Base-by-base conservation (phyloP, 441 rosid species). In the Gossypium trilobum region DNA sequence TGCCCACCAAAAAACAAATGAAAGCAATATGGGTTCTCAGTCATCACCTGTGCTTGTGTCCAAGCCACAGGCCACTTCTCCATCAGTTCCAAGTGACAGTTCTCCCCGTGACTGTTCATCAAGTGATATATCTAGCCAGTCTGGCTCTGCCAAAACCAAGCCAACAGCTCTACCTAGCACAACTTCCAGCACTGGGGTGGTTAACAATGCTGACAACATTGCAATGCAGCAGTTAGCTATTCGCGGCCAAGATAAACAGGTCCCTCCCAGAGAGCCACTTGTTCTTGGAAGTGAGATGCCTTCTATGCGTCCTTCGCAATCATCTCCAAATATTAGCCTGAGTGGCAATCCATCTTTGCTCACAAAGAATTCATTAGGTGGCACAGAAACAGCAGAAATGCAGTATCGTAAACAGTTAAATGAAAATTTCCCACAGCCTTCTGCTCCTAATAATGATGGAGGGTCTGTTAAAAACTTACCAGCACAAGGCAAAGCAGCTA, bases 71-170 rank as follows among this genome's bases (percentile, higher is more conserved):
- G 88, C 85, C 77, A 69, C 91, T 77, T 88, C 95, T 70, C 87
- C 97, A 67, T 83, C 85, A 57, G 85, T 84, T 78, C 88, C 87
- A 73, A 85, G 88, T 63, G 95, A 86, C 70, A 87, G 78, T 79
- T 95, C 98, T 73, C 88, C 94, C 23, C 91, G 70, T 81, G 85
- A 88, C 73, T 89, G 87, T 87, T 93, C 95, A 69, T 84, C 89
- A n/a, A 87, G 85, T 82, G 98, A 95, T 79, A 69, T 83, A 59
- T 86, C 97, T 78, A 93, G 89, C 73, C 96, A 90, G 79, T 84
- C 97, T 76, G 91, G 89, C 64, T 82, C 92, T 63, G 88, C 78
- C 4, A 91, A 92, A 85, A 71, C 88, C 64, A 90, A 88, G 75
- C 95, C 87, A 66, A 65, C 76, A 57, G 59, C 75, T 65, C 77